Percentiles rank a stretch among this genome's conserved stretches.
Evolutionary conservation across 805 yeast species (phyloP).

Genomic region (Metschnikowia santaceciliae): DNA sequence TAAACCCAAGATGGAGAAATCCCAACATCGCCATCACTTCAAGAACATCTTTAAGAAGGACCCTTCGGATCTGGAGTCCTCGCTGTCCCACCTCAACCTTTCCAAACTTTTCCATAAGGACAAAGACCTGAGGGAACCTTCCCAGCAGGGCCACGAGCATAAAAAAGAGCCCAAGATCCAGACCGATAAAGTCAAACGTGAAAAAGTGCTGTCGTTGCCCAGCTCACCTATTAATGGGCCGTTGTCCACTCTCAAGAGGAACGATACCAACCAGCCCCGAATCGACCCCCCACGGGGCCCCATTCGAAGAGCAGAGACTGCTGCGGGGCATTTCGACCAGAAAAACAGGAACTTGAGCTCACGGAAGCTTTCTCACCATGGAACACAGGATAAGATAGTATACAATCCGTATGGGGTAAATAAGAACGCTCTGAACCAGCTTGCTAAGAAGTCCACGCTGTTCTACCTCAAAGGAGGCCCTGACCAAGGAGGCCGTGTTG

Average conservation of each 20-base stretch:
- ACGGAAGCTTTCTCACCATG: constrained; percentile 12
- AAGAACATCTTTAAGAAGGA: constrained; percentile 23
- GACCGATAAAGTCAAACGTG: neutral
- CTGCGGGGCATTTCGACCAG: constrained; percentile 30
- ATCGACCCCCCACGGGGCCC: constrained; percentile 13
- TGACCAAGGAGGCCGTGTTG: constrained; percentile 42
- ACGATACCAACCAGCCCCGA: constrained; percentile 12
- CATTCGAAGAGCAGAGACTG: constrained; percentile 29
- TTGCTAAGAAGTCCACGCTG: constrained; percentile 22
- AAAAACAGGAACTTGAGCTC: neutral
- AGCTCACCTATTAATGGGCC: constrained; percentile 8
- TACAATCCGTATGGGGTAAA: constrained; percentile 66
- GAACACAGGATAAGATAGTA: constrained; percentile 42
- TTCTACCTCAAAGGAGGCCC: constrained; percentile 30
- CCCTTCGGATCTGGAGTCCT: constrained; percentile 9
- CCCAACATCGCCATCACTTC: constrained; percentile 18
- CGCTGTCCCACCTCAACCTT: constrained; percentile 17
- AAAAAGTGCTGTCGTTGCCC: neutral
- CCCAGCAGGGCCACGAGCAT: neutral
- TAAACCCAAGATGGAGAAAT: constrained; percentile 5
- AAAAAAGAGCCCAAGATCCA: constrained; percentile 1
- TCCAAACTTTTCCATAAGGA: constrained; percentile 22
- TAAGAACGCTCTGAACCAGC: constrained; percentile 23
- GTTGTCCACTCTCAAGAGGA: constrained; percentile 8
- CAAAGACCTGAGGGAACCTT: constrained; percentile 6